Evolutionary conservation across 163 green algal genomes (phyloP), one percentile per base, ranked within the genome.

Genomic region (Volvox carteri): DNA sequence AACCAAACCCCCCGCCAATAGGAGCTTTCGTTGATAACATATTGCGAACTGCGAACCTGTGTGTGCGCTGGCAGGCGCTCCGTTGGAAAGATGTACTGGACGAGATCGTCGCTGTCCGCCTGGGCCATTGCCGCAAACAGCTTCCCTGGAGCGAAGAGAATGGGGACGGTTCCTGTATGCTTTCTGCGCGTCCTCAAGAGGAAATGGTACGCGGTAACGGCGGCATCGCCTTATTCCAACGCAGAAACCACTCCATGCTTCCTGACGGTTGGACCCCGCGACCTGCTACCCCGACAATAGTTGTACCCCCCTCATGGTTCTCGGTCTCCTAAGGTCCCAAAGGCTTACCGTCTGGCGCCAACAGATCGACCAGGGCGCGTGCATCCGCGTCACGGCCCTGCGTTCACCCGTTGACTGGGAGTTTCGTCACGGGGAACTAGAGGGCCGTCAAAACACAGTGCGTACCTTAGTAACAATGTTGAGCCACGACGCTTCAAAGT

Each of bases 41-140:
- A n/a, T n/a, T n/a, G n/a, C n/a, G n/a, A n/a, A n/a, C n/a, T n/a
- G 33, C 65, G 9, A 75, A 95, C 95, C 94, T 96, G 95, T 21
- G 96, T 98, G 88, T 96, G 93, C n/a, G 94, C 93, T 11, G 96
- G 96, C 86, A 98, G 94, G 12, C 95, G 93, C 77, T 96, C 93
- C 21, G 91, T 92, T 0, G 96, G 96, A 75, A 98, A 98, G 28
- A 95, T 91, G 90, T 96, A 98, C 54, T 94, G 90, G 58, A 97
- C 96, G 54, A 97, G 87, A 25, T 85, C 75, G 48, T 98, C 96
- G 5, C 70, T 91, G 67, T 98, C 96, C 9, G 96, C 96, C 18
- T 62, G 88, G 42, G 95, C 90, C 91, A 98, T 96, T 9, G 96
- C 95, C 5, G 75, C 65, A 60, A 98, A 95, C 18, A 98, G 95